Evolutionary conservation across 768 basidiomycete genomes (phyloP).

Genomic region (Daedaleopsis nitida): DNA sequence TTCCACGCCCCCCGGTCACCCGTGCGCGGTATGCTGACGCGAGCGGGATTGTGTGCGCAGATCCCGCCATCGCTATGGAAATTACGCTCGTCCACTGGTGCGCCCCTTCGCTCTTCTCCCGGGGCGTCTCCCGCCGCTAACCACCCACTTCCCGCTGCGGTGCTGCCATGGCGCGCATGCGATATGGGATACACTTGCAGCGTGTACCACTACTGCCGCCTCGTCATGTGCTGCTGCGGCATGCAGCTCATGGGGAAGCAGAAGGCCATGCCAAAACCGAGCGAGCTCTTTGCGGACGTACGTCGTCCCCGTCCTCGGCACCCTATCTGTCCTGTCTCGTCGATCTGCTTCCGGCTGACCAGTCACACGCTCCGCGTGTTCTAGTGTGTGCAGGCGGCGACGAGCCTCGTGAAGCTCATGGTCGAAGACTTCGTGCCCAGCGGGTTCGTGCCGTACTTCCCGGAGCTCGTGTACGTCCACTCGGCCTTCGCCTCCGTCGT

Average conservation of each 20-base stretch:
- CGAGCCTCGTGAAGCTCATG: slow-evolving; percentile 56
- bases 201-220: slow-evolving; percentile 34
- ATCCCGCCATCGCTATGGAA: slow-evolving; percentile 17
- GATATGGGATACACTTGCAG: neutral
- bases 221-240: slow-evolving; percentile 57
- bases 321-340: neutral
- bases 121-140: neutral
- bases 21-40: neutral
- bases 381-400: slow-evolving; percentile 56
- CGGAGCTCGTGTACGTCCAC: slow-evolving; percentile 42
- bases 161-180: too few relatives aligned
- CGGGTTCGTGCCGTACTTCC: slow-evolving; percentile 55
- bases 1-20: neutral
- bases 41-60: neutral
- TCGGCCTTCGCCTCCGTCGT: slow-evolving; percentile 63
- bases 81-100: slow-evolving; percentile 20
- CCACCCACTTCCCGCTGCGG: neutral
- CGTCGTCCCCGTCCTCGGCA: neutral
- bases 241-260: slow-evolving; percentile 49
- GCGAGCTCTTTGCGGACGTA: slow-evolving; percentile 25
- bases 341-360: neutral
- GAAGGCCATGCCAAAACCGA: slow-evolving; percentile 38
- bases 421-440: slow-evolving; percentile 54
- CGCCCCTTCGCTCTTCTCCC: neutral
- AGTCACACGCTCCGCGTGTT: neutral